phyloP scores from a whole-genome alignment of 2,329 filamentous ascomycete genomes.

The Trichoderma hamatum region DNA sequence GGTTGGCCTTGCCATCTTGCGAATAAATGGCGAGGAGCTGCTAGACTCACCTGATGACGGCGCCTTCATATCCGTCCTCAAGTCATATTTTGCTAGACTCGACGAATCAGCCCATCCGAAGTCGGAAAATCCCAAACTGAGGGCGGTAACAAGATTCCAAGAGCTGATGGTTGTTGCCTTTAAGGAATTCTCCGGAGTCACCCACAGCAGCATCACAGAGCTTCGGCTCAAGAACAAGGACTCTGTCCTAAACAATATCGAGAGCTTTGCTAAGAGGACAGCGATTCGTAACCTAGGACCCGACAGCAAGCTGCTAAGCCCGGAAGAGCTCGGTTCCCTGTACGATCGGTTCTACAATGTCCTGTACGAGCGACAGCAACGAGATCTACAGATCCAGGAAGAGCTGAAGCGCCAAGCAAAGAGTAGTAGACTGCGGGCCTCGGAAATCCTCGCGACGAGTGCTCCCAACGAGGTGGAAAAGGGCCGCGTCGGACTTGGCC shows the following conservation, averaged over 20 bases:
- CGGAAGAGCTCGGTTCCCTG: conserved; percentile 83
- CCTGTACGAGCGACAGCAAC: conserved; percentile 87
- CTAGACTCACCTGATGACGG: conserved; percentile 93
- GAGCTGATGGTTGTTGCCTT: conserved; percentile 99
- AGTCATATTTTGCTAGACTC: conserved; percentile 88
- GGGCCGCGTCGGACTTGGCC: conserved; percentile 83
- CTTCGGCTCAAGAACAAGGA: conserved; percentile 91
- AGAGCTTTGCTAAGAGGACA: conserved; percentile 95
- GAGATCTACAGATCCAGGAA: conserved; percentile 75
- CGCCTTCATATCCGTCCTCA: conserved; percentile 93
- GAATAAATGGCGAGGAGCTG: conserved; percentile 95
- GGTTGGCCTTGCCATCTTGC: conserved; percentile 91
- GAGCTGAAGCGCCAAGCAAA: conserved; percentile 69
- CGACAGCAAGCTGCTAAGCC: conserved; percentile 86
- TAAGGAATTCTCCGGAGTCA: conserved; percentile 96
- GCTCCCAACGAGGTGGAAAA: conserved; percentile 67
- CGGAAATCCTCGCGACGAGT: conserved; percentile 42
- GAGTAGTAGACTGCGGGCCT: conserved; percentile 52
- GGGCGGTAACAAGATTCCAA: conserved; percentile 93
- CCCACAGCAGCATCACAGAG: conserved; percentile 88
- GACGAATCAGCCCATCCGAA: conserved; percentile 96
- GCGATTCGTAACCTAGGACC: conserved; percentile 94
- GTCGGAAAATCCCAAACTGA: conserved; percentile 91
- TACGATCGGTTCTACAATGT: conserved; percentile 95
- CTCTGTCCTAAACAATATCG: conserved; percentile 90